Percentiles rank a stretch among this genome's conserved stretches.
Evolutionary conservation across 177 flowering plant species (phyloP).

Genomic region (Tripterygium wilfordii): DNA sequence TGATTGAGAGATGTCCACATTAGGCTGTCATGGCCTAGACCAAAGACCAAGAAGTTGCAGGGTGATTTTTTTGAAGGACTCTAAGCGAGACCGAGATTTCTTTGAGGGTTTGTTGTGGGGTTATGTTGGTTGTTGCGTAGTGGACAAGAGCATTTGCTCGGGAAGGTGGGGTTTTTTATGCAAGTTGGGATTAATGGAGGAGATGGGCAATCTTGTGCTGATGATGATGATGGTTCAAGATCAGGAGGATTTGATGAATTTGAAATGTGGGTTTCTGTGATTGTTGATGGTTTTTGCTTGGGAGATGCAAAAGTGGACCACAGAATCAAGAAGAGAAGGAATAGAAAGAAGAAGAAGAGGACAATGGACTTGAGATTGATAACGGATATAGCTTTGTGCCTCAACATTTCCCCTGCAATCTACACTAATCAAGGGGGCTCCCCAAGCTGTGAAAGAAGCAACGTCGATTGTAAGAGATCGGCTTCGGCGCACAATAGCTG

Average conservation of each 20-base stretch:
- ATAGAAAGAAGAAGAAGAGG: conserved; percentile 13
- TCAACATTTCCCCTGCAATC: no score
- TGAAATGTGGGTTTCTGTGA: conserved; percentile 5
- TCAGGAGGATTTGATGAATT: neutral
- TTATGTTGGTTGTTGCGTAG: conserved; percentile 66
- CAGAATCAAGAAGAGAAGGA: conserved; percentile 16
- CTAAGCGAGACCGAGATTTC: conserved; percentile 50
- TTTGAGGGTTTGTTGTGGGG: conserved; percentile 69
- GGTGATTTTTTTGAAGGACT: conserved; percentile 44
- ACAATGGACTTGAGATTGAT: conserved; percentile 19
- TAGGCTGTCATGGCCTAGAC: conserved; percentile 64
- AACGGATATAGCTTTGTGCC: conserved; percentile 13
- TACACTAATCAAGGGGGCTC: no score
- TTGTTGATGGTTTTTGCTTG: conserved; percentile 7
- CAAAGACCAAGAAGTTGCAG: conserved; percentile 70
- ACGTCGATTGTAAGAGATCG: no score
- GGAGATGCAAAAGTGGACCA: conserved; percentile 18
- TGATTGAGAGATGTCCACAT: conserved; percentile 63
- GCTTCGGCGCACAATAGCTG: no score
- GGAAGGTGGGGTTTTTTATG: conserved; percentile 56
- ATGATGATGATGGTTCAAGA: no score
- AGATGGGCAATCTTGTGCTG: conserved; percentile 17
- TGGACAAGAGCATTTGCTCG: conserved; percentile 61
- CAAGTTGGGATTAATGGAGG: conserved; percentile 28
- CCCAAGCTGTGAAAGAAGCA: no score